phyloP scores from a whole-genome alignment of 768 basidiomycete genomes.

The Cubamyces lactineus region DNA sequence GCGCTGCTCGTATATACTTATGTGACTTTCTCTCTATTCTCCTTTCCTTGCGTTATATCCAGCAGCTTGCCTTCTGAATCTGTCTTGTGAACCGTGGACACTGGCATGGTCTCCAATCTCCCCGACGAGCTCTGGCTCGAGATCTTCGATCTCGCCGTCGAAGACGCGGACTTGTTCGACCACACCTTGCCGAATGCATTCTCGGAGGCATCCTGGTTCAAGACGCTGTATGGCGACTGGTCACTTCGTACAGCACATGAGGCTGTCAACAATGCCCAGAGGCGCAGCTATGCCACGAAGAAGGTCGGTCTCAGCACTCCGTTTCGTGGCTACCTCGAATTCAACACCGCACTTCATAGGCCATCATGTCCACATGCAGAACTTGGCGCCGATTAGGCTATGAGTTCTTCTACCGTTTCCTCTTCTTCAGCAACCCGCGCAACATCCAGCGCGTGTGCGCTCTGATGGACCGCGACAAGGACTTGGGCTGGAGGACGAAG shows the following conservation, averaged over 20 bases:
- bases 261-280: constrained; percentile 58
- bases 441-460: constrained; percentile 55
- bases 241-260: constrained; percentile 61
- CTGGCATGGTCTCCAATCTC: constrained; percentile 40
- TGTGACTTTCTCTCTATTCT: constrained; percentile 12
- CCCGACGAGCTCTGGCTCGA: constrained; percentile 72
- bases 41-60: neutral
- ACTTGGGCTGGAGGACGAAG: constrained; percentile 71
- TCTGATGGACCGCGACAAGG: constrained; percentile 54
- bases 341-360: constrained; percentile 41
- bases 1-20: constrained; percentile 5
- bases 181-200: constrained; percentile 62
- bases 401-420: constrained; percentile 68
- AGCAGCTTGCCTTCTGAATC: neutral
- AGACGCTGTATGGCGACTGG: constrained; percentile 54
- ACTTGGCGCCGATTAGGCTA: constrained; percentile 63
- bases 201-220: constrained; percentile 69
- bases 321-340: neutral
- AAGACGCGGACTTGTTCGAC: constrained; percentile 70
- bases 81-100: neutral
- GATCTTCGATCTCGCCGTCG: constrained; percentile 72
- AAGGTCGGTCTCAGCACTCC: constrained; percentile 49
- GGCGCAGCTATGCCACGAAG: constrained; percentile 64
- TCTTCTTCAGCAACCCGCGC: constrained; percentile 66
- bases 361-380: constrained; percentile 69